phyloP scores from a whole-genome alignment of 225 moss, liverwort and hornwort genomes.

The Bryum argenteum region DNA sequence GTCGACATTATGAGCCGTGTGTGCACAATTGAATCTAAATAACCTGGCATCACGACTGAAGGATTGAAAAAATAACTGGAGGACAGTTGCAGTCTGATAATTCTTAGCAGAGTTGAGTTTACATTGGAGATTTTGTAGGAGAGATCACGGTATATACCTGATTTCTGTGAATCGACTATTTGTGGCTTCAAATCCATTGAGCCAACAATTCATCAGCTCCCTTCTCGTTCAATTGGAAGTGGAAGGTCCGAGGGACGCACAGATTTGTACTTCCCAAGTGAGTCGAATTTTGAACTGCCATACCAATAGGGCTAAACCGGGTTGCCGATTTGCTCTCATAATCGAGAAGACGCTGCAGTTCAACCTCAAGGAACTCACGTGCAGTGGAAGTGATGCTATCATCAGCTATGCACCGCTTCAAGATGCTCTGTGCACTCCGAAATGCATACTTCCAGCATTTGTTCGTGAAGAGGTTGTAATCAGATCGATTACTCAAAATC shows the following conservation, averaged over 20 bases:
- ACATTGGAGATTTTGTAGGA: not conserved
- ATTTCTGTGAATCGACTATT: not conserved
- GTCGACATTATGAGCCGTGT: not conserved
- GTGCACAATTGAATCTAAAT: not conserved
- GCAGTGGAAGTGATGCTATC: constrained; percentile 18
- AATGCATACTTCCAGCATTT: constrained; percentile 49
- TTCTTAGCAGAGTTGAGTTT: not conserved
- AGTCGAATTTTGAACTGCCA: constrained; percentile 26
- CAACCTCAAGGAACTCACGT: constrained; percentile 19
- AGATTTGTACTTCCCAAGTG: constrained; percentile 29
- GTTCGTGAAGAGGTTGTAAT: constrained; percentile 42
- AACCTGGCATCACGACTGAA: not conserved
- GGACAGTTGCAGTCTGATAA: not conserved
- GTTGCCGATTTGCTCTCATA: constrained; percentile 30
- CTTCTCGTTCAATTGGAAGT: constrained; percentile 26
- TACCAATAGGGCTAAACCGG: constrained; percentile 25
- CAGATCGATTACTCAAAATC: constrained; percentile 29
- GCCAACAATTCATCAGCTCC: constrained; percentile 21
- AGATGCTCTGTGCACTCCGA: constrained; percentile 20
- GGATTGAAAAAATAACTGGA: not conserved
- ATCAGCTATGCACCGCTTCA: constrained; percentile 32
- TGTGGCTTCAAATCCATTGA: constrained; percentile 9
- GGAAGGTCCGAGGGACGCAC: constrained; percentile 25
- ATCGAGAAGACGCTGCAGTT: constrained; percentile 22
- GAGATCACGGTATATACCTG: constrained; percentile 24